A percentile compares a stretch with the other conserved stretches of the same genome.
Conservation (phyloP, 495 filamentous ascomycete species). For the Clohesyomyces aquaticus region DNA sequence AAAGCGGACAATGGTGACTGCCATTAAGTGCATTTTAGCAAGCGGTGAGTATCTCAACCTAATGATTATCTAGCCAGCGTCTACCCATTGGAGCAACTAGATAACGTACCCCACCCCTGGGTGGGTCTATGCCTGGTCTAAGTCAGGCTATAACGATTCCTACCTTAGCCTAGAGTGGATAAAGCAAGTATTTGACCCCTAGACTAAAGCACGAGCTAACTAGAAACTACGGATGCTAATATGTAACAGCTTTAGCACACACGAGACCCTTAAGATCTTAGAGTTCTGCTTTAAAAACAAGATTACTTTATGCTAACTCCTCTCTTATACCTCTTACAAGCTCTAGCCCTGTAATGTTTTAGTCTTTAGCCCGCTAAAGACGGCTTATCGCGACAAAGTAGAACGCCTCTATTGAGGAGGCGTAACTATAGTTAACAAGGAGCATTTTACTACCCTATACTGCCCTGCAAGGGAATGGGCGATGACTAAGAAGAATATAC, state of each 20-base stretch:
- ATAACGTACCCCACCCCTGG: neutral
- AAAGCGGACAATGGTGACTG: neutral
- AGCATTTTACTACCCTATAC: neutral
- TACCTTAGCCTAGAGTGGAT: slow-evolving; percentile 5
- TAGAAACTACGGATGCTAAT: neutral
- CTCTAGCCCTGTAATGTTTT: neutral
- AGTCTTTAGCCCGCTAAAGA: neutral
- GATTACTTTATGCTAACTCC: neutral
- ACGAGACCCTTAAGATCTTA: neutral
- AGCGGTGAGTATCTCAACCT: neutral
- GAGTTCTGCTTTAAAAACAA: neutral
- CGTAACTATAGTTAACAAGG: neutral
- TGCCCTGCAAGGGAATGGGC: neutral
- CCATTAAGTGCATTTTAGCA: neutral
- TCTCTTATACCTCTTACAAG: neutral
- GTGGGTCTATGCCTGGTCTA: slow-evolving; percentile 1
- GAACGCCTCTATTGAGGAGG: neutral
- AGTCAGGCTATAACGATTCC: slow-evolving; percentile 5
- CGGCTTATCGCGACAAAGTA: neutral
- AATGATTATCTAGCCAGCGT: neutral
- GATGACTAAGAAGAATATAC: neutral
- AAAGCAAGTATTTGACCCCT: slow-evolving; percentile 9
- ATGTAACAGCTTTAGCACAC: neutral
- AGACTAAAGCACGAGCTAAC: neutral
- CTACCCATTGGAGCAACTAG: neutral